Evolutionary conservation across 2,329 filamentous ascomycete genomes (phyloP), one percentile per base, ranked within the genome.

Genomic region (Epichloe festucae): DNA sequence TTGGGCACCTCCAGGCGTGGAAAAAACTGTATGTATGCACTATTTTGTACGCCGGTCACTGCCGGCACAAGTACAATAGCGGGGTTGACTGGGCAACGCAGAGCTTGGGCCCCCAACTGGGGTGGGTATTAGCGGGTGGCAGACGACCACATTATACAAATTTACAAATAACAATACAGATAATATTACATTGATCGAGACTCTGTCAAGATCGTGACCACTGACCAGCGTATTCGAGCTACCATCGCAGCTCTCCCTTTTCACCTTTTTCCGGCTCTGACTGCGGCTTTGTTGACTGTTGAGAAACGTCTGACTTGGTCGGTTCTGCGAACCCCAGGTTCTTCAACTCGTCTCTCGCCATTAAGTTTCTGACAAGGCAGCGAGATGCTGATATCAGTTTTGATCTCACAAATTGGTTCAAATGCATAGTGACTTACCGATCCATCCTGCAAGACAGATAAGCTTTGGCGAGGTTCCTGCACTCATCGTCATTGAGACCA

Each of bases 391-490:
- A 14, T 14, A n/a, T 50, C 31, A 47, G 48, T 34, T 5, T 14
- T 21, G 5, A 5, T 14, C 1, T 21, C n/a, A 19, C 27, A 35
- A 41, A 21, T 36, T 31, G 2, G 5, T n/a, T 3, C 35, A n/a
- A 15, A 19, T 34, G 11, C 3, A 31, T n/a, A 10, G 5, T 14
- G 17, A 50, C 83, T 65, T 73, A 95, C 89, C 84, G 81, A 60
- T 97, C 91, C 93, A 98, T 98, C 47, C 93, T 82, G 68, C 93
- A 98, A 48, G 81, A 74, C 50, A 98, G 73, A 67, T 98, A 98
- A 34, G 81, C 78, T 71, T 96, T 97, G 54, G 90, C 90, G 51
- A 96, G 70, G 62, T 81, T 74, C 52, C 93, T 84, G 66, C 93
- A 98, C 63, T 88, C 82, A 55, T 87, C 77, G 57, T 93, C 86